A percentile compares a stretch with the other conserved stretches of the same genome.
phyloP scores from a whole-genome alignment of 306 rosid genomes.

The Sicyos baderoa region DNA sequence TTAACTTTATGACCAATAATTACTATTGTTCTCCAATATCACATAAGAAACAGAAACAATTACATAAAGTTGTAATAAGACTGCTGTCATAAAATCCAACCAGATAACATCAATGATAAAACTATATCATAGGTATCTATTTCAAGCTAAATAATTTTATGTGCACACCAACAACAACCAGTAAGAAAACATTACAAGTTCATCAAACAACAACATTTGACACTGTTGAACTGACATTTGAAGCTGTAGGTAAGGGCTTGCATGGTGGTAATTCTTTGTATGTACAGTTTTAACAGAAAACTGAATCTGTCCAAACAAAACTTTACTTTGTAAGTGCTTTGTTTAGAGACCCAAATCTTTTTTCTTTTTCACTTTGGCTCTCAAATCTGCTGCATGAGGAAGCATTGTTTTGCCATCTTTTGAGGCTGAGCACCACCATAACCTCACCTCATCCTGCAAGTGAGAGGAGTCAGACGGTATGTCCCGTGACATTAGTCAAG shows the following conservation, averaged over 20 bases:
- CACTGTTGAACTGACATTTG: neutral
- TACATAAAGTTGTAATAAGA: neutral
- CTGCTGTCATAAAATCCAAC: neutral
- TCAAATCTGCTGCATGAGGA: conserved; percentile 57
- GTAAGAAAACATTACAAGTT: neutral
- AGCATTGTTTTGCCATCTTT: conserved; percentile 30
- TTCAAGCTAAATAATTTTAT: neutral
- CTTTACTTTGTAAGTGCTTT: neutral
- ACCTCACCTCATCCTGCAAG: conserved; percentile 80
- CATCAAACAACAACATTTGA: conserved; percentile 7
- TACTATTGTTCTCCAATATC: neutral
- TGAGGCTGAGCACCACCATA: conserved; percentile 64
- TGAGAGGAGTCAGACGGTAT: neutral
- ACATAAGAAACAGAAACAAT: neutral
- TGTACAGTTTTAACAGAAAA: too few species aligned
- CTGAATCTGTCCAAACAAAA: neutral
- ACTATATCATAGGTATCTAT: neutral
- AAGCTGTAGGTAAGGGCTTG: neutral
- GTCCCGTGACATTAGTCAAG: too few species aligned
- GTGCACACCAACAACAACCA: neutral
- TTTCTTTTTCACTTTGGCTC: conserved; percentile 42
- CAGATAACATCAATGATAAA: neutral
- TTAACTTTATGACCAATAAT: neutral
- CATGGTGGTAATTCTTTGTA: too few species aligned
- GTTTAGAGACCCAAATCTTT: conserved; percentile 40